These are phyloP conservation scores for Talaromyces sp. DNA, from an alignment of 2,329 filamentous ascomycete species.

Conservation along the genomic window DNA sequence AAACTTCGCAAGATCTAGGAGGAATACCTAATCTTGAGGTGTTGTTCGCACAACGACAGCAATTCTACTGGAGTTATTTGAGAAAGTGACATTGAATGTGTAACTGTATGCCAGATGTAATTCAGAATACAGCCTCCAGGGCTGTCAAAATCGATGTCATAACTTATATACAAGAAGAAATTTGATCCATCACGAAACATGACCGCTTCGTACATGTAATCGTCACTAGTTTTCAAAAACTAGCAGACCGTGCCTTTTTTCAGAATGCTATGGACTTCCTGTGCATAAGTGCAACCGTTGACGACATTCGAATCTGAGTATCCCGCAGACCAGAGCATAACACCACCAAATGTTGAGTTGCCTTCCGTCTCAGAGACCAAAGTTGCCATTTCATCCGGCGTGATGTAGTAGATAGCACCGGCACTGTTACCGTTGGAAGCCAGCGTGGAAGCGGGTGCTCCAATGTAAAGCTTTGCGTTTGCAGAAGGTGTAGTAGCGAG, in stretches of 20 bases:
- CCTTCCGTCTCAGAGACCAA: conserved; percentile 44
- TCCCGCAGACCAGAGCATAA: conserved; percentile 60
- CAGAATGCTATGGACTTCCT: conserved; percentile 49
- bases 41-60: neutral
- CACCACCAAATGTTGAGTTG: conserved; percentile 51
- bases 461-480: conserved; percentile 53
- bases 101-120: neutral
- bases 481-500: conserved; percentile 39
- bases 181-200: neutral
- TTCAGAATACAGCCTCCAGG: neutral
- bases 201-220: neutral
- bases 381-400: conserved; percentile 43
- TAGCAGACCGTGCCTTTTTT: conserved; percentile 9
- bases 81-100: neutral
- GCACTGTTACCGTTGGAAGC: conserved; percentile 18
- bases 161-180: neutral
- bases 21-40: neutral
- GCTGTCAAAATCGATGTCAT: neutral
- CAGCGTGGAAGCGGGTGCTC: conserved; percentile 42
- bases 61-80: neutral
- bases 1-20: neutral
- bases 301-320: conserved; percentile 45
- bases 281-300: conserved; percentile 43
- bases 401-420: conserved; percentile 44
- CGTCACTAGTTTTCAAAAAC: neutral